A percentile compares a stretch with the other conserved stretches of the same genome.
Conservation (phyloP, 352 stramenopile species). For the Globisporangium perplexum region DNA sequence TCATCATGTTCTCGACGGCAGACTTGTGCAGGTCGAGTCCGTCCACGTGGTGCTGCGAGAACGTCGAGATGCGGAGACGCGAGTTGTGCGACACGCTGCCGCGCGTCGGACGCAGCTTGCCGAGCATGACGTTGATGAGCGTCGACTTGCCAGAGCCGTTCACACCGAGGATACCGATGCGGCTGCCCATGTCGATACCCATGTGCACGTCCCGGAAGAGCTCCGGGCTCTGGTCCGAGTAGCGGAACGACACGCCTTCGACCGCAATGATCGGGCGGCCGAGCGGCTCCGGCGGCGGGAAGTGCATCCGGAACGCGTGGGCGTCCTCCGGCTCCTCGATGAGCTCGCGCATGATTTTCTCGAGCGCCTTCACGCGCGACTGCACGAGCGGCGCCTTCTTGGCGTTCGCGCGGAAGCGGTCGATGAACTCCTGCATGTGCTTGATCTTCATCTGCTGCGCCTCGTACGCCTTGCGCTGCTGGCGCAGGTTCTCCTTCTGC, state of each 20-base stretch:
- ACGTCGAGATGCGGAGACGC: conserved; percentile 92
- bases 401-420: conserved; percentile 94
- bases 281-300: conserved; percentile 93
- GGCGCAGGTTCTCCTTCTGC: conserved; percentile 90
- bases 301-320: conserved; percentile 92
- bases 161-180: conserved; percentile 91
- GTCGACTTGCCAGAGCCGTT: conserved; percentile 95
- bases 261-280: conserved; percentile 94
- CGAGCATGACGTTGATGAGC: conserved; percentile 96
- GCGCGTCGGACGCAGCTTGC: conserved; percentile 83
- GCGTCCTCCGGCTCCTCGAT: conserved; percentile 94
- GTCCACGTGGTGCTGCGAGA: conserved; percentile 96
- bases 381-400: conserved; percentile 96
- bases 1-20: conserved; percentile 88
- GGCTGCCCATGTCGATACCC: conserved; percentile 93
- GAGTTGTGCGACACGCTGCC: conserved; percentile 90
- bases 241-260: conserved; percentile 83
- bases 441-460: conserved; percentile 85
- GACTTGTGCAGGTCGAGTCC: conserved; percentile 91
- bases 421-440: conserved; percentile 98
- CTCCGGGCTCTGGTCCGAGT: conserved; percentile 46
- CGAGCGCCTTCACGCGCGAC: conserved; percentile 93
- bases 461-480: conserved; percentile 89
- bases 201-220: conserved; percentile 93
- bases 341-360: conserved; percentile 83